Base-by-base conservation (phyloP, 1,284 basidiomycete genomes). In the Trichosporon sp. region DNA sequence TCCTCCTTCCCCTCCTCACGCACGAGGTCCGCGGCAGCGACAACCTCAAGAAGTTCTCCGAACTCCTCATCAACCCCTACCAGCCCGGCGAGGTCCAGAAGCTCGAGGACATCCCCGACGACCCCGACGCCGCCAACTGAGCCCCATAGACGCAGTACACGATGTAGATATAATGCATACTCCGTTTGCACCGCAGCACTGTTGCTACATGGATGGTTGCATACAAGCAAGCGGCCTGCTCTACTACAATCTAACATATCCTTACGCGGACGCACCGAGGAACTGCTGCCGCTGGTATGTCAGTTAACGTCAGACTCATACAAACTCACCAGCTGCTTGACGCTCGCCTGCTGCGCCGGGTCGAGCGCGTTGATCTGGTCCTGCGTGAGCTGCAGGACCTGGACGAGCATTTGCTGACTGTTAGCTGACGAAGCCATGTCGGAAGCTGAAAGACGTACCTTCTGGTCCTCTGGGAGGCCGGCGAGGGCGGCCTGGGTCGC, bases 21-120 rank as follows among this genome's bases (percentile, higher is more conserved):
- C 95, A 98, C 81, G 97, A 99, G 84, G 95, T 99, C 3, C 88
- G 97, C 75, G 96, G 96, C 2, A 92, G 93, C 0, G 91, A 94
- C 80, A 96, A 93, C 86, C 88, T 99, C 74, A 90, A 90, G 79
- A 89, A 91, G 80, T 97, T 95, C 79, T 93, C 91, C 83, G 88
- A 90, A 76, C 79, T 82, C 29, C 56, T 60, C 29, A 29, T 60
- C 56, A 29, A 60, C 15, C 56, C 56, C 15, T 60, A 60, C 56
- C 15, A 60, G 56, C 56, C 56, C 29, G 56, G 65, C 62, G 79
- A 74, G 35, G 42, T 35, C 25, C 7, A 34, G 56, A 35, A 44
- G 65, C 56, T 60, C 56, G 56, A 60, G 56, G 56, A 60, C 56
- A 60, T 60, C 18, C 56, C 56, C 56, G 56, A 60, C 56, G 56